Conservation (phyloP, 139 green algal genomes). For the Chlorella sp. region DNA sequence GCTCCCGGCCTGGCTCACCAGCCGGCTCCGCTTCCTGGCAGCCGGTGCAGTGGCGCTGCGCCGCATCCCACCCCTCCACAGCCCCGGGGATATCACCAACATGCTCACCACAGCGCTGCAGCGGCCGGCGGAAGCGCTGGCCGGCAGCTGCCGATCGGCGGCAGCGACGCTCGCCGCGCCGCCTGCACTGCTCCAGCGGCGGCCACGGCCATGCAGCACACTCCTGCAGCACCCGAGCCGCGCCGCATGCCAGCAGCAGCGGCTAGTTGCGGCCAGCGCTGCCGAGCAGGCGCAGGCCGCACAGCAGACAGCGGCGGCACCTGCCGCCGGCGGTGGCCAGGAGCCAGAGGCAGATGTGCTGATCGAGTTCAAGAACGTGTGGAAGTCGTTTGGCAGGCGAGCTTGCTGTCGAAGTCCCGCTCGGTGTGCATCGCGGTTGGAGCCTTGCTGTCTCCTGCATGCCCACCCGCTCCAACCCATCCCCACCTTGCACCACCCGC, state of each 20-base stretch:
- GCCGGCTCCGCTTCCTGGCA: too few relatives aligned
- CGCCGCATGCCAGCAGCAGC: background rate
- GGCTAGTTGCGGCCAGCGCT: background rate
- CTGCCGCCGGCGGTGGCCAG: background rate
- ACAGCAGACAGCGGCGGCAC: background rate
- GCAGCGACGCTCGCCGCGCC: background rate
- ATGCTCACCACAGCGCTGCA: background rate
- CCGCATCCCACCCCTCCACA: too few relatives aligned
- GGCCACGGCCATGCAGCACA: background rate
- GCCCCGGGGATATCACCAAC: too few relatives aligned
- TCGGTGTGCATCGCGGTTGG: background rate
- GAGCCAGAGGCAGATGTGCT: conserved; percentile 78
- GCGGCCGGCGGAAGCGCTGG: background rate
- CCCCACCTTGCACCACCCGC: background rate
- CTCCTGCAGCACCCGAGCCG: background rate
- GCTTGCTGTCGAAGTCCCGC: background rate
- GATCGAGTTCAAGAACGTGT: conserved; percentile 93
- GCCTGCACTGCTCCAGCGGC: too few relatives aligned
- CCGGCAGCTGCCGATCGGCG: background rate
- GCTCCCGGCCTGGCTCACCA: too few relatives aligned
- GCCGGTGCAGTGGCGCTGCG: too few relatives aligned
- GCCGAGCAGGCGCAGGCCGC: background rate
- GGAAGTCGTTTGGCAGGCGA: conserved; percentile 92
- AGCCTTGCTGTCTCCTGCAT: background rate
- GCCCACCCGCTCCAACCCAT: background rate